These are phyloP conservation scores for Cryomyces minteri DNA, from an alignment of 495 filamentous ascomycete species.

Conservation along the genomic window DNA sequence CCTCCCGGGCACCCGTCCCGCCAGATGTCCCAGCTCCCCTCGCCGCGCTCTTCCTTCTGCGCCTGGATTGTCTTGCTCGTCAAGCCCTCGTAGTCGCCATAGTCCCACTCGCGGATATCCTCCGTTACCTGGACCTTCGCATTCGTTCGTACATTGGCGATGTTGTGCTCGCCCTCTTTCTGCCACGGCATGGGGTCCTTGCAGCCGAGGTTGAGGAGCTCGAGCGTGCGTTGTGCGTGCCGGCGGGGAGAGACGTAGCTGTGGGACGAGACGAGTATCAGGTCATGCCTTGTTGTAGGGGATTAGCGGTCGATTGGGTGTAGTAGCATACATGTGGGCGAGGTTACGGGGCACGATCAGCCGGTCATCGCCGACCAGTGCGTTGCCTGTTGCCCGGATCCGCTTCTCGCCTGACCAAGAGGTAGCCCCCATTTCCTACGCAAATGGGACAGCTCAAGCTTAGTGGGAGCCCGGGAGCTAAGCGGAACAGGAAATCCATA, in stretches of 20 bases:
- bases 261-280: background rate
- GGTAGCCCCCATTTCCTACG: no score
- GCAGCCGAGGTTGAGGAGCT: conserved; percentile 52
- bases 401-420: conserved; percentile 84
- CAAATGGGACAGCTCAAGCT: no score
- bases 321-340: conserved; percentile 41
- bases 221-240: conserved; percentile 73
- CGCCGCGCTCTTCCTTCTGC: conserved; percentile 35
- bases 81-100: conserved; percentile 87
- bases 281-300: background rate
- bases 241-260: conserved; percentile 76
- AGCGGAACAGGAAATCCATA: no score
- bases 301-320: background rate
- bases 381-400: conserved; percentile 61
- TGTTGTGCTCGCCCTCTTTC: conserved; percentile 18
- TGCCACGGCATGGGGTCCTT: conserved; percentile 35
- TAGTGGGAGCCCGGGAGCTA: no score
- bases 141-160: conserved; percentile 27
- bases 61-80: conserved; percentile 52
- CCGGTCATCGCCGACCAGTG: conserved; percentile 67
- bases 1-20: conserved; percentile 33
- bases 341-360: conserved; percentile 73
- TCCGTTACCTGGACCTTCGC: conserved; percentile 49
- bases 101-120: conserved; percentile 85
- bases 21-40: conserved; percentile 23